A percentile compares a stretch with the other conserved stretches of the same genome.
These are phyloP conservation scores for Cercophora newfieldiana DNA, from an alignment of 495 filamentous ascomycete species.

Conservation along the genomic window DNA sequence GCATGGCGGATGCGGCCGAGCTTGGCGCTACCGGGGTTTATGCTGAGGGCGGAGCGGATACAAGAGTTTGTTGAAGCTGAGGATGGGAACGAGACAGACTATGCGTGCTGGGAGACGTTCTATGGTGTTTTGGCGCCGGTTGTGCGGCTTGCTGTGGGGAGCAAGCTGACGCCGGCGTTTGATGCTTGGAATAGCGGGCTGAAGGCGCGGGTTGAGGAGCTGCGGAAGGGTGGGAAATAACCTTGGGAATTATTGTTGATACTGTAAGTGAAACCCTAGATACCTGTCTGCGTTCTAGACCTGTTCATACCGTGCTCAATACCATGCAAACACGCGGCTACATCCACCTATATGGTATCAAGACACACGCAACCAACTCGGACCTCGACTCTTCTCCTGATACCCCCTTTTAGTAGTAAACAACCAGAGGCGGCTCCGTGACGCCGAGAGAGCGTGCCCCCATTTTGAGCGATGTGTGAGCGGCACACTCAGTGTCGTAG, in stretches of 20 bases:
- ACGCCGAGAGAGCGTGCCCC: slow-evolving; percentile 34
- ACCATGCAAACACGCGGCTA: too few species aligned
- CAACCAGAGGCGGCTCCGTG: slow-evolving; percentile 49
- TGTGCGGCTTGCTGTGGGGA: slow-evolving; percentile 20
- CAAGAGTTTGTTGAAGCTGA: slow-evolving; percentile 37
- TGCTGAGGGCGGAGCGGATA: slow-evolving; percentile 40
- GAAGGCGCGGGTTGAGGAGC: slow-evolving; percentile 32
- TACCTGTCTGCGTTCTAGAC: too few species aligned
- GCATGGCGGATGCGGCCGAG: slow-evolving; percentile 29
- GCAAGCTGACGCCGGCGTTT: slow-evolving; percentile 32
- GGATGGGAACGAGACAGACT: slow-evolving; percentile 18
- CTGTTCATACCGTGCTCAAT: too few species aligned
- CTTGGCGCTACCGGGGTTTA: slow-evolving; percentile 22
- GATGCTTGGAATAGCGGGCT: slow-evolving; percentile 35
- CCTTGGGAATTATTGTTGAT: neutral
- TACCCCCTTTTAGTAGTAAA: slow-evolving; percentile 34
- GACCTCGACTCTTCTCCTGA: neutral
- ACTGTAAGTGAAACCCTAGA: too few species aligned
- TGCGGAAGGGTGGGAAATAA: neutral
- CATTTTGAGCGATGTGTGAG: slow-evolving; percentile 62
- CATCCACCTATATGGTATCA: neutral
- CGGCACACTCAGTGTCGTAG: slow-evolving; percentile 65
- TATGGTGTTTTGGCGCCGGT: slow-evolving; percentile 36
- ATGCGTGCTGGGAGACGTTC: slow-evolving; percentile 45
- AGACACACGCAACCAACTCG: neutral